Evolutionary conservation across 345 rosid species (phyloP).

Genomic region (Heritiera fomes): DNA sequence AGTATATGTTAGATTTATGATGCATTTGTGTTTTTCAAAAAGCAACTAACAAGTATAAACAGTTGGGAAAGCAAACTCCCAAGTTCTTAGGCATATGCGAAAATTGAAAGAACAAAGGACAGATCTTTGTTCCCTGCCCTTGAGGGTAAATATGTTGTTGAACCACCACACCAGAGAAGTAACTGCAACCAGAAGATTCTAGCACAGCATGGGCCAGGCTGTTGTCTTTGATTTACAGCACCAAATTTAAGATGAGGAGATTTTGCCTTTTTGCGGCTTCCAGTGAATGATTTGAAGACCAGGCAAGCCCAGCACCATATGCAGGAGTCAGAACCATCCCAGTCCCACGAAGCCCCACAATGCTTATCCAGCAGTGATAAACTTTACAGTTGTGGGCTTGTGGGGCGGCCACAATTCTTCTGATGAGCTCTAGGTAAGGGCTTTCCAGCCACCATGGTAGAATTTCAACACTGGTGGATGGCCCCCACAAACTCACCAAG

Average conservation of each 20-base stretch:
- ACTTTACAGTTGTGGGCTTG: neutral
- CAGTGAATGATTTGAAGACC: neutral
- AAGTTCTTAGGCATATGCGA: neutral
- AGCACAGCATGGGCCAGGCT: neutral
- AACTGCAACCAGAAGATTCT: neutral
- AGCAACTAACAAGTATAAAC: neutral
- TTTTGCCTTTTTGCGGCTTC: too few relatives aligned
- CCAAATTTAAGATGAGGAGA: neutral
- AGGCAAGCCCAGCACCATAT: neutral
- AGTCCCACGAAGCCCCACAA: neutral
- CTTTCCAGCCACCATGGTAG: neutral
- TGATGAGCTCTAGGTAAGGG: neutral
- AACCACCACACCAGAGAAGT: too few relatives aligned
- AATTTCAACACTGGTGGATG: neutral
- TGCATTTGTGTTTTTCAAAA: neutral
- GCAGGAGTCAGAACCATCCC: neutral
- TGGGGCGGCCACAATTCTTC: neutral
- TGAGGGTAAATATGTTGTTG: too few relatives aligned
- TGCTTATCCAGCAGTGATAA: neutral
- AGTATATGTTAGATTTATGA: neutral
- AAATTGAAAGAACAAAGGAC: neutral
- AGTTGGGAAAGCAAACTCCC: neutral
- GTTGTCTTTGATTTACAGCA: neutral
- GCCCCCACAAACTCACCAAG: neutral
- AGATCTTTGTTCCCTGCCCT: neutral